Base-by-base conservation (phyloP, 768 basidiomycete genomes). In the Kwoniella sp. region DNA sequence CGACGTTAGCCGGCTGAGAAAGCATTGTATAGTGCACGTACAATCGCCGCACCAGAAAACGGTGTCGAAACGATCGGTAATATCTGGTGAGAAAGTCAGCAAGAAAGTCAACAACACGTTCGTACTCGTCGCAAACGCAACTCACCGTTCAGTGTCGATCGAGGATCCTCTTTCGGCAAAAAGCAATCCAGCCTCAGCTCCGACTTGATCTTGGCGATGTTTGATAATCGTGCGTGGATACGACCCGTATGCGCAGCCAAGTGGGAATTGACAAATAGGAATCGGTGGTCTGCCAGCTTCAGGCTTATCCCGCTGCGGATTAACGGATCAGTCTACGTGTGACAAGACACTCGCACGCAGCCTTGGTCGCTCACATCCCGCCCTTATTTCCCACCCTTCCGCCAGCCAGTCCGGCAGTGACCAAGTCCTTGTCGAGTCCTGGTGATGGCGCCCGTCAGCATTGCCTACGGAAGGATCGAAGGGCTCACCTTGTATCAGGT, bases 311-410 rank as follows among this genome's bases (percentile, higher is more conserved):
- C 91, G 22, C 67, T 69, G 40, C 25, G 9, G 10, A 15, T n/a
- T n/a, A n/a, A n/a, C n/a, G n/a, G 36, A 37, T 5, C 15, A 37
- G 36, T 14, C 36, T 37, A 9, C 36, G 36, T 37, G 7, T n/a
- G 36, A 7, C 20, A 37, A n/a, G 7, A 37, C n/a, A n/a, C n/a
- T n/a, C n/a, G n/a, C n/a, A n/a, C n/a, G n/a, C n/a, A n/a, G n/a
- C n/a, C n/a, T n/a, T n/a, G n/a, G n/a, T n/a, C 11, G 50, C 66
- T 57, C 32, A 69, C 67, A 92, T 88, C 14, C 86, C 88, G 1
- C 92, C 82, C 69, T 96, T 96, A 70, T 96, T 96, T 5, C 92
- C 92, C 2, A 95, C 79, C 40, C 92, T 77, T 0, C 92, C 92
- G 2, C 89, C 89, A 23, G 93, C 88, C 20, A 95, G 77, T 3